These are phyloP conservation scores for Punica granatum DNA, from an alignment of 345 rosid species.

Conservation along the genomic window DNA sequence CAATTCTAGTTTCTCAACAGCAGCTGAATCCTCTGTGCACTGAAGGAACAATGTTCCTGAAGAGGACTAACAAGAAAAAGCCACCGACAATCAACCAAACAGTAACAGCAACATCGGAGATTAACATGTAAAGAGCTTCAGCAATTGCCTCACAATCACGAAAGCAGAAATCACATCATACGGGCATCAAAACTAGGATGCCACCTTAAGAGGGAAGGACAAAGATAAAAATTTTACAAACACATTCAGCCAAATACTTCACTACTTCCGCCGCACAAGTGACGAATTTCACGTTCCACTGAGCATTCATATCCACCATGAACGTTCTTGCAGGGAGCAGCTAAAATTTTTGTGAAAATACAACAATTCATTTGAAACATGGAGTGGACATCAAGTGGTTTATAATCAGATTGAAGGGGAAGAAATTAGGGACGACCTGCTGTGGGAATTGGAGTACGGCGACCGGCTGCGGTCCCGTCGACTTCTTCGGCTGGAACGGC, in stretches of 20 bases:
- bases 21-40: too few species aligned
- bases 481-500: constrained; percentile 34
- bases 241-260: neutral
- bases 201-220: neutral
- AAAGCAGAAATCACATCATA: too few species aligned
- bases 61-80: too few species aligned
- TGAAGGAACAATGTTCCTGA: too few species aligned
- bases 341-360: neutral
- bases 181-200: too few species aligned
- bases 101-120: too few species aligned
- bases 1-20: too few species aligned
- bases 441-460: constrained; percentile 22
- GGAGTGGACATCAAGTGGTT: neutral
- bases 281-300: neutral
- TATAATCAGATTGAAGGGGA: neutral
- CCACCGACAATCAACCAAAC: too few species aligned
- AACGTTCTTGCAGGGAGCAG: neutral
- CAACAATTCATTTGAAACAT: neutral
- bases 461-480: constrained; percentile 41
- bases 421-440: constrained; percentile 20
- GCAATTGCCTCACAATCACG: too few species aligned
- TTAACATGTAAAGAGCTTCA: too few species aligned
- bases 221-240: neutral
- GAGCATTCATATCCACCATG: neutral
- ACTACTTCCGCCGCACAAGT: neutral